Evolutionary conservation across 768 basidiomycete genomes (phyloP).

Genomic region (Boletus vinaceobasis): DNA sequence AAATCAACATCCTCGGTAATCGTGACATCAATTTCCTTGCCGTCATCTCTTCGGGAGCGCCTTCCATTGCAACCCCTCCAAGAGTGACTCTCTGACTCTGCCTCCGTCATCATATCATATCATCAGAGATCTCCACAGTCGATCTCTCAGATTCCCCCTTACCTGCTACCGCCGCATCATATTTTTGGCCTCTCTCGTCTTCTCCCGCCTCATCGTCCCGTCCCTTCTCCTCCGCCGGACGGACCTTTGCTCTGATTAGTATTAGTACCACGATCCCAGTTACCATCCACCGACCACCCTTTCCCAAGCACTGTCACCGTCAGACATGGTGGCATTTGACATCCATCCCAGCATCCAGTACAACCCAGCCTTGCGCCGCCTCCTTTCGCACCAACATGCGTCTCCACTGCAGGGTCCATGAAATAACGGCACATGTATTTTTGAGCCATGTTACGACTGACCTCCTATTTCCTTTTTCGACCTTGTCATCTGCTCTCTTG

Average conservation of each 20-base stretch:
- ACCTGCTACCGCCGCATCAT: too few species aligned
- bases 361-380: constrained; percentile 9
- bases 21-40: not conserved
- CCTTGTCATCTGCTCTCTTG: not conserved
- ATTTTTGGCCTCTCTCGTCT: too few species aligned
- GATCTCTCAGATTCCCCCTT: constrained; percentile 1
- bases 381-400: constrained; percentile 10
- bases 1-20: constrained; percentile 13
- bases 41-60: constrained; percentile 18
- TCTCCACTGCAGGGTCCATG: constrained; percentile 7
- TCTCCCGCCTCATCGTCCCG: too few species aligned
- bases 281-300: too few species aligned
- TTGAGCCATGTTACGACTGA: not conserved
- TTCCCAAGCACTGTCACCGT: not conserved
- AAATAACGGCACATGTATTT: constrained; percentile 8
- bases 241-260: constrained; percentile 6
- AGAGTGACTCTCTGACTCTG: not conserved
- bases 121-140: not conserved
- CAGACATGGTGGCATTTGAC: not conserved
- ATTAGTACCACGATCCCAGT: not conserved
- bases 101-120: too few species aligned
- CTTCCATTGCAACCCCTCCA: not conserved
- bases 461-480: constrained; percentile 13
- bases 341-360: not conserved
- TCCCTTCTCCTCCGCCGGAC: constrained; percentile 9